Conservation (phyloP, 352 stramenopile genomes). For the Pythium phragmitis region DNA sequence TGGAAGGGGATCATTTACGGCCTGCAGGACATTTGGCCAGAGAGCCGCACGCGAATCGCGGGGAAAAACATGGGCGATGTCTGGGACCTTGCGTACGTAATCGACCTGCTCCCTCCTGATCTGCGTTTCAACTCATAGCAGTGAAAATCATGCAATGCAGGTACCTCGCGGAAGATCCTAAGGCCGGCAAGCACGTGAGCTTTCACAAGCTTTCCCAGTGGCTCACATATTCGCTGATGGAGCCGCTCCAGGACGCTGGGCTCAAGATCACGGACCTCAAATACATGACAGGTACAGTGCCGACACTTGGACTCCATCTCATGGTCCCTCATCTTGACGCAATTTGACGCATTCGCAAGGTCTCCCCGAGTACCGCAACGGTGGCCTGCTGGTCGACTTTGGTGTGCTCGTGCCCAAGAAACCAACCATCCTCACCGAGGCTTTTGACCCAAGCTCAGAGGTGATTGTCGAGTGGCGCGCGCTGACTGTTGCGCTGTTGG, state of each 20-base stretch:
- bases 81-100: conserved; percentile 67
- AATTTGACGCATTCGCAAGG: conserved; percentile 24
- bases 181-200: conserved; percentile 65
- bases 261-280: conserved; percentile 78
- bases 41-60: conserved; percentile 63
- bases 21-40: conserved; percentile 84
- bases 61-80: conserved; percentile 86
- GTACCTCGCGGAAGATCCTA: conserved; percentile 48
- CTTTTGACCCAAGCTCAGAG: conserved; percentile 62
- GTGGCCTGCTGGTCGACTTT: conserved; percentile 78
- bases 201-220: conserved; percentile 91
- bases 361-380: conserved; percentile 84
- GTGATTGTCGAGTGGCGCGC: conserved; percentile 88
- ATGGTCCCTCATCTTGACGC: not conserved
- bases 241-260: conserved; percentile 78
- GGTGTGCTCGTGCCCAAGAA: conserved; percentile 75
- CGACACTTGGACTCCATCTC: not conserved
- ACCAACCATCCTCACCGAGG: conserved; percentile 44
- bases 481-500: conserved; percentile 76
- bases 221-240: conserved; percentile 88
- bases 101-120: not conserved
- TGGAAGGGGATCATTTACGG: conserved; percentile 83
- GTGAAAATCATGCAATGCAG: conserved; percentile 23
- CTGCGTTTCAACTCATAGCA: too few species aligned
- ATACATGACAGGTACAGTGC: conserved; percentile 45